Base-by-base conservation (phyloP, 441 rosid genomes). In the Heliophila coronopifolia region DNA sequence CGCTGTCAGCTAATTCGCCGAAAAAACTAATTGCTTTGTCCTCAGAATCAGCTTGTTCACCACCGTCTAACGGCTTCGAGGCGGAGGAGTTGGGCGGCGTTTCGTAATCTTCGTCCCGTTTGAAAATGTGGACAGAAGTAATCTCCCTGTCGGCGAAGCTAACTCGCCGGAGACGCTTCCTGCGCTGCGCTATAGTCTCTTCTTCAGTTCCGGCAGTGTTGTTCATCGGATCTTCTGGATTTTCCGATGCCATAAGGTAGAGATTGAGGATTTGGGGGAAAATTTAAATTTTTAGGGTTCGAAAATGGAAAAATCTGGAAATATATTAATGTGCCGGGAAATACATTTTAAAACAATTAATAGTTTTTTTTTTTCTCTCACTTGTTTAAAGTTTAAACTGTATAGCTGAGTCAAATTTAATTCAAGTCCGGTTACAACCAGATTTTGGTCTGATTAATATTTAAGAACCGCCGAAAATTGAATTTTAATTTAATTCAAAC, bases 141-240 rank as follows among this genome's bases (percentile, higher is more conserved):
- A 90, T 84, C 58, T 90, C 94, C 5, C 80, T 68, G 75, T 90
- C 94, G n/a, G 92, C 98, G 46, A 90, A 90, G 78, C 98, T 82
- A 50, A 90, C 98, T 35, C 94, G 85, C 51, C 98, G 78, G 27
- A 75, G 65, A 9, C 92, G 89, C 56, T 82, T 86, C 67, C 67
- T 68, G 17, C 70, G 65, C 18, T 73, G 69, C 0, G 92, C 95
- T 24, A 78, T 31, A 12, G 84, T 76, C 61, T 82, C 94, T 32
- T 80, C 89, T 33, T 77, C 94, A 9, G 94, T 81, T 32, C 67
- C 80, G 42, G 72, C 71, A 0, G 73, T 63, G 52, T 60, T 70
- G 76, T 66, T 64, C 67, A 70, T 65, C 17, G 68, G 68, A 14
- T 73, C 82, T 10, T 79, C 84, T 1, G 49, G 72, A 6, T 48